Evolutionary conservation across 2,329 filamentous ascomycete genomes (phyloP).

Genomic region (Colletotrichum sp.): DNA sequence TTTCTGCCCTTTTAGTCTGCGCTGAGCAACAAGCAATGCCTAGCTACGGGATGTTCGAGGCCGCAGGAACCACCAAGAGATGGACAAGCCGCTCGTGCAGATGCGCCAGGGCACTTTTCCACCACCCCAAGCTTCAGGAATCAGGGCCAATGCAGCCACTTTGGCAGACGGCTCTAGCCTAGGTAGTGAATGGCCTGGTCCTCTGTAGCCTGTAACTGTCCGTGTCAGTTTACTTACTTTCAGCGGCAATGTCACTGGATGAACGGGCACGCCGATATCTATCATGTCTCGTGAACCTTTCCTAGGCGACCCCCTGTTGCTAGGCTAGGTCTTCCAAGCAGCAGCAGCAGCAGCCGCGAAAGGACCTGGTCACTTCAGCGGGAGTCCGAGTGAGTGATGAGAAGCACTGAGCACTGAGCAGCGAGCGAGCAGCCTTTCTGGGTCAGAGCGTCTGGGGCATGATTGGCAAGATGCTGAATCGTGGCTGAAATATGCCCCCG

Average conservation of each 20-base stretch:
- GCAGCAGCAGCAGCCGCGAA: not conserved
- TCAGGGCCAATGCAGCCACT: not conserved
- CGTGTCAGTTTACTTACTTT: not conserved
- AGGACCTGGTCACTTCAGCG: not conserved
- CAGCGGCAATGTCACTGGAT: not conserved
- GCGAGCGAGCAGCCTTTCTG: not conserved
- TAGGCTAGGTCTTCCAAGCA: not conserved
- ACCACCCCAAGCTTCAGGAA: not conserved
- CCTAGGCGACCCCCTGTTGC: not conserved
- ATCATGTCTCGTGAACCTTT: not conserved
- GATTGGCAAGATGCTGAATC: slow-evolving; percentile 12
- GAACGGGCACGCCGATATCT: slow-evolving; percentile 6
- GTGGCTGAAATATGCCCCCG: slow-evolving; percentile 13
- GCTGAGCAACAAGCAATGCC: slow-evolving; percentile 1
- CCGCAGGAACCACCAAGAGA: not conserved
- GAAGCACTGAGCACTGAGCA: not conserved
- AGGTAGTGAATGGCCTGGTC: not conserved
- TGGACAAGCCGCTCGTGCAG: not conserved
- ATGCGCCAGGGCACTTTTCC: not conserved
- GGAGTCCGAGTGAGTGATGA: not conserved
- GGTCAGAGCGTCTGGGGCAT: not conserved
- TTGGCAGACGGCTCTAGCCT: not conserved
- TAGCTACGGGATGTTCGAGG: not conserved
- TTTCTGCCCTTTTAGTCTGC: not conserved
- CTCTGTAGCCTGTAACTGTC: not conserved